Conservation (phyloP, 192 early-diverging fungal genomes). For the Coemansia erecta region DNA sequence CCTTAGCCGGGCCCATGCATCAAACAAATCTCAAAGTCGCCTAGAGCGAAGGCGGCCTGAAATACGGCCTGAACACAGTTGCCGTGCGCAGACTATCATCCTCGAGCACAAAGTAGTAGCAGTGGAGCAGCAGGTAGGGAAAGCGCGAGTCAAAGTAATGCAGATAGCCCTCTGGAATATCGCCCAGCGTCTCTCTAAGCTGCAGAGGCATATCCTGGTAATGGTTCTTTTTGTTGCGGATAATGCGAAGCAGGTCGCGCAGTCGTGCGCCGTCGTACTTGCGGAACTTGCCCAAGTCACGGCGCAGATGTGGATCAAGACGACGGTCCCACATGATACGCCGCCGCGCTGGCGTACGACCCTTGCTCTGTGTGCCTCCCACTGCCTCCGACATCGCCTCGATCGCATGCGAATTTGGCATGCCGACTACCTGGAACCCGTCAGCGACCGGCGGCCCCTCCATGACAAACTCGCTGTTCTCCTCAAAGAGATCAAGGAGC, state of each 20-base stretch:
- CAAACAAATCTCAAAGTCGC: background rate
- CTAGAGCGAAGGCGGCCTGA: constrained; percentile 48
- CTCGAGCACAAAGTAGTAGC: constrained; percentile 79
- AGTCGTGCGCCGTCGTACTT: constrained; percentile 86
- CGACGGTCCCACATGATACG: constrained; percentile 41
- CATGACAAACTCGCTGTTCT: constrained; percentile 48
- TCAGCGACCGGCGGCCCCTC: constrained; percentile 35
- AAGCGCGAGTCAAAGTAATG: constrained; percentile 89
- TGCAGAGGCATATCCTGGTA: constrained; percentile 85
- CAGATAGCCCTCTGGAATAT: constrained; percentile 84
- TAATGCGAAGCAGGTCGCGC: constrained; percentile 82
- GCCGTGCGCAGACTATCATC: constrained; percentile 61
- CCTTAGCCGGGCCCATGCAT: too few species aligned
- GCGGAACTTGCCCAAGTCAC: constrained; percentile 85
- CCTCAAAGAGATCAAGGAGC: constrained; percentile 45
- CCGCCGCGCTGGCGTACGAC: background rate
- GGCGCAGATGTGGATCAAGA: constrained; percentile 60
- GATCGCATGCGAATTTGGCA: constrained; percentile 25
- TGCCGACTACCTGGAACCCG: constrained; percentile 50
- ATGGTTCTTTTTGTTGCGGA: constrained; percentile 98
- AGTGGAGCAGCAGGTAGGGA: constrained; percentile 83
- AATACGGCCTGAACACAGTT: constrained; percentile 68
- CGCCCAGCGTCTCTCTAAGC: constrained; percentile 75
- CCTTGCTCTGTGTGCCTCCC: background rate
- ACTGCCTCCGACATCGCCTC: constrained; percentile 19